Conservation (phyloP, 306 rosid genomes). For the Rosa multiflora region DNA sequence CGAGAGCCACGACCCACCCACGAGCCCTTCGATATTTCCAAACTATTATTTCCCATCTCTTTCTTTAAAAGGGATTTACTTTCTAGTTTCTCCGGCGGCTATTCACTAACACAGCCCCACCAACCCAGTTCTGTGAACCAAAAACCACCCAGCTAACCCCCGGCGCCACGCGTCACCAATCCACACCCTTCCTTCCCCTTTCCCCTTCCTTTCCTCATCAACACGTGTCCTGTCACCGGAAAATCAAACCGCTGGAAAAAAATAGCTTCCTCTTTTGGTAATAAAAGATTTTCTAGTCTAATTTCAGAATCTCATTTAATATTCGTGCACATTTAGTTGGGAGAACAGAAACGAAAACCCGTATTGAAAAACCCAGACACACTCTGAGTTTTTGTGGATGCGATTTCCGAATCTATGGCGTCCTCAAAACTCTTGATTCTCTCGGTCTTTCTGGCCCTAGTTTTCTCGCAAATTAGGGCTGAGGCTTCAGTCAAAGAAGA, state of each 20-base stretch:
- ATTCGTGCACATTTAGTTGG: background rate
- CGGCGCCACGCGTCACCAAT: slow-evolving; percentile 7
- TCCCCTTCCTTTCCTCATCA: background rate
- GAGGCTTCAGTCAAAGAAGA: slow-evolving; percentile 45
- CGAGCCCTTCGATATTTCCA: background rate
- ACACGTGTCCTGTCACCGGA: background rate
- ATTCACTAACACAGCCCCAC: slow-evolving; percentile 10
- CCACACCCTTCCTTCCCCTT: background rate
- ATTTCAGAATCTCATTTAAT: background rate
- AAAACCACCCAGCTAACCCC: background rate
- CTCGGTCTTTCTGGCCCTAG: slow-evolving; percentile 56
- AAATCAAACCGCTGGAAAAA: background rate
- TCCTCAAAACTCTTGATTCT: slow-evolving; percentile 53
- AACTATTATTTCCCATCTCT: background rate
- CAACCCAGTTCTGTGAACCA: background rate
- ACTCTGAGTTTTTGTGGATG: slow-evolving; percentile 48
- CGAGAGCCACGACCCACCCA: background rate
- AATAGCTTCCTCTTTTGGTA: background rate
- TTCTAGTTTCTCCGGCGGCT: background rate
- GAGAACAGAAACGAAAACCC: background rate
- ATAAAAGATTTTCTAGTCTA: background rate
- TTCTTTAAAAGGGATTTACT: no score
- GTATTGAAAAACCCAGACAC: background rate
- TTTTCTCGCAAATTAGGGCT: slow-evolving; percentile 39
- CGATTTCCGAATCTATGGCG: slow-evolving; percentile 63